Conservation (phyloP, 1,284 basidiomycete species). For the Fomitiporia mediterranea region DNA sequence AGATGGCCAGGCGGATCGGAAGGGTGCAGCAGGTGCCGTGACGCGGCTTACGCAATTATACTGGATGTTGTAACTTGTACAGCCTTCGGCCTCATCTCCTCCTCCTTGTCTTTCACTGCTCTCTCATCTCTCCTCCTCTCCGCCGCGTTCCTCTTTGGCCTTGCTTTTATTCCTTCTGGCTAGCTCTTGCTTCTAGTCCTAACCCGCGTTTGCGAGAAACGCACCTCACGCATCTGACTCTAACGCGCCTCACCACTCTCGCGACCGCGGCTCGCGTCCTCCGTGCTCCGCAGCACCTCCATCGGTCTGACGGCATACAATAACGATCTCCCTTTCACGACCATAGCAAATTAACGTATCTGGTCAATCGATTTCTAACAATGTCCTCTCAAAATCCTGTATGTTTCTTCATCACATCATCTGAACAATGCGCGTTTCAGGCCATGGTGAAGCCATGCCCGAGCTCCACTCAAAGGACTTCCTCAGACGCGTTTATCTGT, state of each 20-base stretch:
- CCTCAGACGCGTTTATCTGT: neutral
- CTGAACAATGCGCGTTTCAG: neutral
- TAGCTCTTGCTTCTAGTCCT: neutral
- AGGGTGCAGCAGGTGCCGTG: neutral
- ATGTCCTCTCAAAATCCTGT: constrained; percentile 50
- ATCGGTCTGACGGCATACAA: neutral
- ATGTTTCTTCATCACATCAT: constrained; percentile 31
- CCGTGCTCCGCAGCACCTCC: neutral
- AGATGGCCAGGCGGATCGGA: neutral
- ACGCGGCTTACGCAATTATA: constrained; percentile 3
- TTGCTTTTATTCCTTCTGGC: neutral
- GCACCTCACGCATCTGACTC: neutral
- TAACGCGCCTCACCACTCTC: no score
- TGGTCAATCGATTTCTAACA: constrained; percentile 39
- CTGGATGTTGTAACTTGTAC: neutral
- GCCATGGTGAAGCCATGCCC: neutral
- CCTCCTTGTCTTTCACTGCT: constrained; percentile 1
- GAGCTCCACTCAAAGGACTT: neutral
- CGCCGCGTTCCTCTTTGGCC: neutral
- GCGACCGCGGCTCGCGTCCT: no score
- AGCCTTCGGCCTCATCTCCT: constrained; percentile 4
- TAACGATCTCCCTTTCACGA: neutral
- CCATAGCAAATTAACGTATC: neutral
- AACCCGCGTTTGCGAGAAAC: neutral
- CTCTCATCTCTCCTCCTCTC: neutral